Conservation (phyloP, 2,329 filamentous ascomycete genomes). For the Hirsutella thompsonii region DNA sequence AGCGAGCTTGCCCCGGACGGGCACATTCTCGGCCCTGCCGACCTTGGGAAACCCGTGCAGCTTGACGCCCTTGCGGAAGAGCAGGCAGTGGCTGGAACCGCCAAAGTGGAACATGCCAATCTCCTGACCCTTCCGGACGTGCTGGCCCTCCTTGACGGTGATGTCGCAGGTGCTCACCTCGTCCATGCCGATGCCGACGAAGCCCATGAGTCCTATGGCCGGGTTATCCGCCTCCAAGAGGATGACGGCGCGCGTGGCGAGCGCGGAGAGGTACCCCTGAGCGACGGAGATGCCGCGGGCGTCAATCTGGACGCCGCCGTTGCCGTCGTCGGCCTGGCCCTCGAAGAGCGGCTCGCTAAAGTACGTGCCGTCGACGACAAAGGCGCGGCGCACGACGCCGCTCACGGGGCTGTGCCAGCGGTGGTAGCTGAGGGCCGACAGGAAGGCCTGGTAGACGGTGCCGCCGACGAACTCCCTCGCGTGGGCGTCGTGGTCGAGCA, state of each 20-base stretch:
- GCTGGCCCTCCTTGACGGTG: slow-evolving; percentile 52
- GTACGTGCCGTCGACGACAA: slow-evolving; percentile 51
- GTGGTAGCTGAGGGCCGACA: slow-evolving; percentile 56
- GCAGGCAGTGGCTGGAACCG: slow-evolving; percentile 55
- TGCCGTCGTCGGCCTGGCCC: slow-evolving; percentile 16
- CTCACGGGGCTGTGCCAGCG: slow-evolving; percentile 59
- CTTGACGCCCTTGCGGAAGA: slow-evolving; percentile 48
- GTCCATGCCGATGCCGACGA: slow-evolving; percentile 63
- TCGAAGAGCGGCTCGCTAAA: slow-evolving; percentile 44
- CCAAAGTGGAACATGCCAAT: slow-evolving; percentile 73
- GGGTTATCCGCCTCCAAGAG: slow-evolving; percentile 58
- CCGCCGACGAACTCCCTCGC: slow-evolving; percentile 44
- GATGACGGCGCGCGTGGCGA: slow-evolving; percentile 59
- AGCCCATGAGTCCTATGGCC: slow-evolving; percentile 54
- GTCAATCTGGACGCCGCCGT: slow-evolving; percentile 22
- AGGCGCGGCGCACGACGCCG: slow-evolving; percentile 44
- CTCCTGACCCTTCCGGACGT: slow-evolving; percentile 56
- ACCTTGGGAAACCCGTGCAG: slow-evolving; percentile 25
- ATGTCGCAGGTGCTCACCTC: slow-evolving; percentile 66
- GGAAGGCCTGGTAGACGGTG: slow-evolving; percentile 58
- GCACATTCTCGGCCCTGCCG: slow-evolving; percentile 23
- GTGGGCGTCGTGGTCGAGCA: slow-evolving; percentile 44
- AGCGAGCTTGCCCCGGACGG: slow-evolving; percentile 24
- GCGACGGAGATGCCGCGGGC: slow-evolving; percentile 30
- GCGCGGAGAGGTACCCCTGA: slow-evolving; percentile 53